phyloP scores from a whole-genome alignment of 192 early-diverging fungal genomes.

The Backusella australiensis region DNA sequence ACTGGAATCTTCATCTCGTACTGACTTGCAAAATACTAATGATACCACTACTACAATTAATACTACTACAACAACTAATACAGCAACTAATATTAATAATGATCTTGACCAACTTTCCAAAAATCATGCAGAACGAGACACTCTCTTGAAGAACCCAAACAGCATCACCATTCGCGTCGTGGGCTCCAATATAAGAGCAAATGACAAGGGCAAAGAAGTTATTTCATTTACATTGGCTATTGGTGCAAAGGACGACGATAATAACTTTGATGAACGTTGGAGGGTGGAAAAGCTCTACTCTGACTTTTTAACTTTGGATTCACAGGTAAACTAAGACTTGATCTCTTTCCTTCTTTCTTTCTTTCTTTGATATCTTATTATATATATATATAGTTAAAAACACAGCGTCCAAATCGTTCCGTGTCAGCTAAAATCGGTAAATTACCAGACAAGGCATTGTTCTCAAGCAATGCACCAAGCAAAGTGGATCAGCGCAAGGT shows the following conservation, averaged over 20 bases:
- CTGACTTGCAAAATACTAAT: no score
- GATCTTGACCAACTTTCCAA: neutral
- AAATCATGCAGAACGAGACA: neutral
- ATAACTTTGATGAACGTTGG: conserved; percentile 65
- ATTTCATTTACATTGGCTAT: conserved; percentile 58
- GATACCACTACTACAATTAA: neutral
- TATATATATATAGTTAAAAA: conserved; percentile 31
- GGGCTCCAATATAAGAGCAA: conserved; percentile 61
- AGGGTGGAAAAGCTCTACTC: conserved; percentile 85
- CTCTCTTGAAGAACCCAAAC: neutral
- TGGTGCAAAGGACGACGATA: neutral
- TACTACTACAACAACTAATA: neutral
- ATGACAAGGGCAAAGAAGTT: conserved; percentile 79
- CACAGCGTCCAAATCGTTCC: conserved; percentile 26
- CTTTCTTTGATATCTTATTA: neutral
- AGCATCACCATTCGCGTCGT: conserved; percentile 35
- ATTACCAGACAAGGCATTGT: conserved; percentile 83
- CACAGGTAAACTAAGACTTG: conserved; percentile 51
- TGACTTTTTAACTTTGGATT: conserved; percentile 82
- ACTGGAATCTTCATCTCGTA: neutral
- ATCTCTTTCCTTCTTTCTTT: neutral
- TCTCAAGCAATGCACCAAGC: conserved; percentile 74
- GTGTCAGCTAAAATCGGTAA: conserved; percentile 61
- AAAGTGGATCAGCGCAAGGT: conserved; percentile 85
- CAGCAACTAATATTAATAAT: neutral